Evolutionary conservation across 768 basidiomycete species (phyloP), one percentile per base, ranked within the genome.

Genomic region (Hortiboletus flavorubellus): DNA sequence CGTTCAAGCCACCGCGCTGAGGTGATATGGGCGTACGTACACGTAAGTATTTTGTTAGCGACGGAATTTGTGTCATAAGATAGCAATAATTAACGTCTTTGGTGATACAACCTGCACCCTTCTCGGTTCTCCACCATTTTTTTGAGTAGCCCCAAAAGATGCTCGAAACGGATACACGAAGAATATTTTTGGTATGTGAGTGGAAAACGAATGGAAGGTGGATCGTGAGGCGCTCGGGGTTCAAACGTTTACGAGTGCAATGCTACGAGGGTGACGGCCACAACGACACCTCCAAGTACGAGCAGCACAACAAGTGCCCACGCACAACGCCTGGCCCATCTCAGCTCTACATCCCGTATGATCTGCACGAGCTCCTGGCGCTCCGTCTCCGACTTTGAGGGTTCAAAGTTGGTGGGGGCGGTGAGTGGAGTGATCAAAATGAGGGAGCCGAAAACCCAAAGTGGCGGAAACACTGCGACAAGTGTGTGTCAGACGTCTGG

Each of bases 391-490:
- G 75, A 67, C 54, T 78, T 80, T 11, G 68, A 58, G 30, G 66
- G 53, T 33, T 61, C 63, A 14, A 69, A 59, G 5, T 61, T 49
- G 3, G 39, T 54, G 2, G 78, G 76, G 5, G 69, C 71, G 35
- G 59, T 59, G n/a, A 80, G 70, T 2, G 79, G 77, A 7, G 69
- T 75, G 43, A 72, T 40, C 18, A 79, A 63, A 44, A 80, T 73
- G 60, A 71, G 49, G 8, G 70, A 62, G 16, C 78, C 78, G 7
- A 76, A 61, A 21, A 78, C 41, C 80, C 80, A 81, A 55, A 79
- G 74, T 15, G 72, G 74, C n/a, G 78, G 78, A 67, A 77, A 80
- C 49, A 80, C 78, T 78, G 58, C 1, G 35, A 57, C 15, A 54
- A 30, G 21, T 21, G 10, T 33, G 2, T n/a, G 30, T 49, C 51